These are phyloP conservation scores for Fusarium sublunatum DNA, from an alignment of 2,329 filamentous ascomycete genomes.

Conservation along the genomic window DNA sequence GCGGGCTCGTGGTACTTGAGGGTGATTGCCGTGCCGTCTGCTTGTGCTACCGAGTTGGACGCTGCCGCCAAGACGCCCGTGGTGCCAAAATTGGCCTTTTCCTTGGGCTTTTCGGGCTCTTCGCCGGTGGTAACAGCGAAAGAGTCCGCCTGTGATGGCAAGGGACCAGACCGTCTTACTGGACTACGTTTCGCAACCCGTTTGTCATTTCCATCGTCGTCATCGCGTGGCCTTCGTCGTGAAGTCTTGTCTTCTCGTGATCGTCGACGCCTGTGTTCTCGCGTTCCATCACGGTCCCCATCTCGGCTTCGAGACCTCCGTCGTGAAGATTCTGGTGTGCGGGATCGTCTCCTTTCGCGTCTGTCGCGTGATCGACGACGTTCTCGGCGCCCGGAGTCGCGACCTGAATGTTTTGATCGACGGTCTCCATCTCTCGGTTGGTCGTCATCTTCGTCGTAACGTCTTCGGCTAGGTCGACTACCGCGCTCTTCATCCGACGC, in stretches of 20 bases:
- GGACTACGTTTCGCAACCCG: constrained; percentile 42
- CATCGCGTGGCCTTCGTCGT: constrained; percentile 42
- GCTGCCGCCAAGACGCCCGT: constrained; percentile 88
- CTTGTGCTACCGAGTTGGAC: constrained; percentile 80
- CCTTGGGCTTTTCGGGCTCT: constrained; percentile 70
- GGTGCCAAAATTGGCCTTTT: constrained; percentile 86
- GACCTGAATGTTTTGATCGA: constrained; percentile 41
- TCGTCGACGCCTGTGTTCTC: constrained; percentile 45
- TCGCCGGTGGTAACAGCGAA: constrained; percentile 66
- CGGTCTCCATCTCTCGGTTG: constrained; percentile 30
- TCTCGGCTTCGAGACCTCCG: constrained; percentile 46
- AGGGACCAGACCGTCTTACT: constrained; percentile 57
- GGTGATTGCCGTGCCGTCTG: constrained; percentile 78
- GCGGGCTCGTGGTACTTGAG: constrained; percentile 97
- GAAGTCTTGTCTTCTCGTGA: constrained; percentile 50
- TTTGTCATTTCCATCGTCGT: constrained; percentile 36
- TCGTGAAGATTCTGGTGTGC: constrained; percentile 47
- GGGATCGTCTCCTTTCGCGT: constrained; percentile 49
- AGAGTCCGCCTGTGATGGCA: constrained; percentile 70
- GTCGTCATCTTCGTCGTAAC: constrained; percentile 38
- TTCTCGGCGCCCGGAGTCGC: constrained; percentile 42
- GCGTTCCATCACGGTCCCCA: constrained; percentile 41
- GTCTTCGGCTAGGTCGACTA: constrained; percentile 26
- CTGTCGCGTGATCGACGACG: constrained; percentile 47
- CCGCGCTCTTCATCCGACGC: constrained; percentile 43